Percentiles rank a stretch among this genome's conserved stretches.
Conservation (phyloP, 768 basidiomycete genomes). For the Pisolithus orientalis region DNA sequence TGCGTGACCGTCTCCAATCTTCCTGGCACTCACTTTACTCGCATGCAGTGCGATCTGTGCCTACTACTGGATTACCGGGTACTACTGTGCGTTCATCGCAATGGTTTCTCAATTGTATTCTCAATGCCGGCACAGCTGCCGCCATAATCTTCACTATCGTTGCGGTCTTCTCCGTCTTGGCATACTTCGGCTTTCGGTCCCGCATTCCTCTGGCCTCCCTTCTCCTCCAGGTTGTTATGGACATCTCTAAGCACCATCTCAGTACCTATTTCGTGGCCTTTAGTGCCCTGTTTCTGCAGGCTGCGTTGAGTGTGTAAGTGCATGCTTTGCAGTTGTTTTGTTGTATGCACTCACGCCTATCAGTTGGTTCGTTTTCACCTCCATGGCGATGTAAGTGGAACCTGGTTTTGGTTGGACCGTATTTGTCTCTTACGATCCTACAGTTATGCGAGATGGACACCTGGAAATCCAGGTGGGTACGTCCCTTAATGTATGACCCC, state of each 20-base stretch:
- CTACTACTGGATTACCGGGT: slow-evolving; percentile 69
- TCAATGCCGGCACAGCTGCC: slow-evolving; percentile 42
- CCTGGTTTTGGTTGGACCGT: not conserved
- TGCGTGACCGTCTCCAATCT: slow-evolving; percentile 25
- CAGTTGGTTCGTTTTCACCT: slow-evolving; percentile 75
- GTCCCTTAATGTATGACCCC: not conserved
- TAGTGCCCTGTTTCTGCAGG: slow-evolving; percentile 62
- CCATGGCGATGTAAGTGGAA: slow-evolving; percentile 57
- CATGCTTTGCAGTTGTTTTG: not conserved
- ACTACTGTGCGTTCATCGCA: slow-evolving; percentile 50
- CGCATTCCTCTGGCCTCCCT: slow-evolving; percentile 78
- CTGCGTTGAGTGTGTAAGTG: slow-evolving; percentile 61
- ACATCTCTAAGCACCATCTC: slow-evolving; percentile 76
- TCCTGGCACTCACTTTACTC: not conserved
- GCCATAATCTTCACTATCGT: slow-evolving; percentile 83
- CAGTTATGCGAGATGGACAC: slow-evolving; percentile 64
- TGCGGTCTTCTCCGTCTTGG: slow-evolving; percentile 65
- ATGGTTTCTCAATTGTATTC: not conserved
- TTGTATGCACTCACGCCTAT: slow-evolving; percentile 3
- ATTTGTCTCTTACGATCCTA: not conserved
- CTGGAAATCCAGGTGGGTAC: slow-evolving; percentile 59
- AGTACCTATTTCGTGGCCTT: slow-evolving; percentile 78
- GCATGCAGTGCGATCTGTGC: slow-evolving; percentile 55
- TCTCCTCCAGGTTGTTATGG: slow-evolving; percentile 77
- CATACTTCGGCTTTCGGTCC: slow-evolving; percentile 65